Conservation (phyloP, 768 basidiomycete genomes). For the Termitomyces eurrhizus region DNA sequence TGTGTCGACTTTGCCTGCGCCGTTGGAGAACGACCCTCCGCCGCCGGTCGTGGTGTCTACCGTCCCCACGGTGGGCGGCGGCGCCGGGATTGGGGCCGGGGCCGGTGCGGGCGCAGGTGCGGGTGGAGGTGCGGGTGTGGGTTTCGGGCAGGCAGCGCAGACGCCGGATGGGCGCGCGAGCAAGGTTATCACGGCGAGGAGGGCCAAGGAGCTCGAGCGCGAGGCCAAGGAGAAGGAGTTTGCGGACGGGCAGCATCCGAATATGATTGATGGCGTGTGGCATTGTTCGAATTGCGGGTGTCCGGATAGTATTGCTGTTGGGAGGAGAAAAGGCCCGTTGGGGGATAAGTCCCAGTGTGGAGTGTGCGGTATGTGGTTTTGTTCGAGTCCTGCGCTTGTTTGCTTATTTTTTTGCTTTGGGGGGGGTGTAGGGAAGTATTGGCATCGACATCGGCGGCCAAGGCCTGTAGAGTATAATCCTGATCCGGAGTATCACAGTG, state of each 20-base stretch:
- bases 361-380: constrained; percentile 70
- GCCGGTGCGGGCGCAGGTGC: no score
- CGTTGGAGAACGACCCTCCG: constrained; percentile 60
- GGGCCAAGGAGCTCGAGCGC: constrained; percentile 69
- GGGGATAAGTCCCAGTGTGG: constrained; percentile 92
- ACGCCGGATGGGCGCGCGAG: constrained; percentile 45
- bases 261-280: constrained; percentile 84
- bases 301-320: constrained; percentile 82
- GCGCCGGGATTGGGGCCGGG: no score
- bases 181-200: constrained; percentile 52
- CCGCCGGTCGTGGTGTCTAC: constrained; percentile 18
- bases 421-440: constrained; percentile 67
- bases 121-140: not conserved
- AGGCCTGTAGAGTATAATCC: constrained; percentile 79
- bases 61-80: not conserved
- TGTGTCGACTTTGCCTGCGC: constrained; percentile 50
- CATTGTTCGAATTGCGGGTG: constrained; percentile 95
- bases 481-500: constrained; percentile 66
- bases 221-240: constrained; percentile 85
- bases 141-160: not conserved
- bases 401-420: no score
- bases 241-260: constrained; percentile 77
- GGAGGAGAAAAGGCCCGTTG: constrained; percentile 83
- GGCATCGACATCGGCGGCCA: constrained; percentile 81
- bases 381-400: not conserved